phyloP scores from a whole-genome alignment of 768 basidiomycete species.

The Boletus eberwhitei region DNA sequence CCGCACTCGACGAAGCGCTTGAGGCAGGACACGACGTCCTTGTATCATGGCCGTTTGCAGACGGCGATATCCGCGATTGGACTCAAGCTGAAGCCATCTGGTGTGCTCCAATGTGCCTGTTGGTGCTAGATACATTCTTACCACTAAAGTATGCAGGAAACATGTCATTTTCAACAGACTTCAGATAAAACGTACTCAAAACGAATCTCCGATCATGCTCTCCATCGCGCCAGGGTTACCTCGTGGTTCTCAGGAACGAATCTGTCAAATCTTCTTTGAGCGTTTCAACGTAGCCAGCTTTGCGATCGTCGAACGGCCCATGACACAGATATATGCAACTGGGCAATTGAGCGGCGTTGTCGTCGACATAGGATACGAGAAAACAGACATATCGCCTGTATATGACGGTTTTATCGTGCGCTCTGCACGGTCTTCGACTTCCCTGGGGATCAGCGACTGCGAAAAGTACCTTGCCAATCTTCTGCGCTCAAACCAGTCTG shows the following conservation, averaged over 20 bases:
- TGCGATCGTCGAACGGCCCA: constrained; percentile 75
- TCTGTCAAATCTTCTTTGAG: constrained; percentile 87
- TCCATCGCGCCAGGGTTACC: constrained; percentile 65
- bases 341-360: constrained; percentile 71
- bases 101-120: constrained; percentile 39
- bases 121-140: constrained; percentile 3
- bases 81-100: constrained; percentile 86
- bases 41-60: constrained; percentile 80
- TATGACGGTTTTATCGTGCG: constrained; percentile 68
- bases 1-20: constrained; percentile 76
- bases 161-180: constrained; percentile 73
- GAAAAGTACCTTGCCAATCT: constrained; percentile 72
- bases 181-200: constrained; percentile 75
- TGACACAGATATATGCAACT: constrained; percentile 79
- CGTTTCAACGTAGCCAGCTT: constrained; percentile 88
- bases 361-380: constrained; percentile 75
- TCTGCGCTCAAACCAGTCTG: constrained; percentile 62
- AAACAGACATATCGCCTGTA: constrained; percentile 75
- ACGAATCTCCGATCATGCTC: constrained; percentile 83
- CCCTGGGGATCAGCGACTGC: constrained; percentile 69
- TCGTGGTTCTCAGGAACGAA: constrained; percentile 62
- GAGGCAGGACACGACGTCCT: constrained; percentile 68
- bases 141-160: constrained; percentile 55
- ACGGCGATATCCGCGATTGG: constrained; percentile 73
- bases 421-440: constrained; percentile 50